These are phyloP conservation scores for Centaurea solstitialis DNA, from an alignment of 129 eudicot genomes.

Conservation along the genomic window DNA sequence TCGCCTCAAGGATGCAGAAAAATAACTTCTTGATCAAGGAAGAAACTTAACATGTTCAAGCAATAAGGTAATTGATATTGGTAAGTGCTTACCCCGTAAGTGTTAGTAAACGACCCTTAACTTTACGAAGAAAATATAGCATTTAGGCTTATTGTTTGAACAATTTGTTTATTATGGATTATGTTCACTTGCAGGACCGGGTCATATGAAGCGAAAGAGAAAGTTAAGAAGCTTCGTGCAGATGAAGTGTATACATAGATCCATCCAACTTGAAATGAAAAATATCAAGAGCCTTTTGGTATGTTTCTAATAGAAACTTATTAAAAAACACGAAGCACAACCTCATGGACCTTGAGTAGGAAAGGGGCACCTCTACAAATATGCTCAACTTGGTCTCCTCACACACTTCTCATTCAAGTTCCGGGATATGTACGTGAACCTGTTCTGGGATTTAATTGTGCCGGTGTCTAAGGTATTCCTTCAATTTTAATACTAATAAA, in stretches of 20 bases:
- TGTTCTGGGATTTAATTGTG: slow-evolving; percentile 84
- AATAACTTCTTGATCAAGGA: too few species aligned
- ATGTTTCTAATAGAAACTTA: slow-evolving; percentile 6
- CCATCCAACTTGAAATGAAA: slow-evolving; percentile 71
- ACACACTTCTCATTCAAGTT: slow-evolving; percentile 12
- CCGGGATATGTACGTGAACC: slow-evolving; percentile 81
- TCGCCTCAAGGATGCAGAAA: too few species aligned
- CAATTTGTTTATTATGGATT: slow-evolving; percentile 12
- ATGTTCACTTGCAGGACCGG: slow-evolving; percentile 54
- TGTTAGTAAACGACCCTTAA: too few species aligned
- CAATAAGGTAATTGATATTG: too few species aligned
- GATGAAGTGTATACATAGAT: slow-evolving; percentile 83
- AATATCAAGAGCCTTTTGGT: slow-evolving; percentile 81
- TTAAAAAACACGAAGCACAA: not conserved
- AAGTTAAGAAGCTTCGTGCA: slow-evolving; percentile 80
- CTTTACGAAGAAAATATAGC: slow-evolving; percentile 3
- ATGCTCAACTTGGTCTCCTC: not conserved
- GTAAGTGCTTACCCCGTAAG: too few species aligned
- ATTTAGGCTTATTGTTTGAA: not conserved
- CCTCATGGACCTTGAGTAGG: too few species aligned
- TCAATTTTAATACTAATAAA: not conserved
- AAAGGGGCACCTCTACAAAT: too few species aligned
- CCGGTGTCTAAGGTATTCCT: slow-evolving; percentile 54
- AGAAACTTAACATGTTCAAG: too few species aligned
- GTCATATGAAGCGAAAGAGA: slow-evolving; percentile 82